These are phyloP conservation scores for Candida dajiaensis DNA, from an alignment of 805 yeast species.

Conservation along the genomic window DNA sequence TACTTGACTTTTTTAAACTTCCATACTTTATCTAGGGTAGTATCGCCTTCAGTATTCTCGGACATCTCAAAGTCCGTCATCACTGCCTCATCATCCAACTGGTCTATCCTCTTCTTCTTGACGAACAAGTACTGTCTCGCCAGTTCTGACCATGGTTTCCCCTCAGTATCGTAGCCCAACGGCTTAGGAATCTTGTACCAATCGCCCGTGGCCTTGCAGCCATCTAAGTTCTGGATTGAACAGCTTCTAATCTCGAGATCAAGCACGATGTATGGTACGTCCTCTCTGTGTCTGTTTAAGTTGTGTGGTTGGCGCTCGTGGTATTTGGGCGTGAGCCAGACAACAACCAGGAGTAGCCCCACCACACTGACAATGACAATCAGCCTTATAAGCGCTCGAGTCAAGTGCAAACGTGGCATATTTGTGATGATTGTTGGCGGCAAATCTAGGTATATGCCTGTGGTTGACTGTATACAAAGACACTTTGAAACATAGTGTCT, in stretches of 20 bases:
- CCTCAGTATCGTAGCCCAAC: conserved; percentile 4
- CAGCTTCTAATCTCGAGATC: conserved; percentile 5
- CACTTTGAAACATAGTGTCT: too few species aligned
- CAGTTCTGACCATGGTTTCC: conserved; percentile 5
- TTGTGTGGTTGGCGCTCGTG: background rate
- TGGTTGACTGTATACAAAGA: too few species aligned
- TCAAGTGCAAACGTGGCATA: background rate
- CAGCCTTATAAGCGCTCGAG: background rate
- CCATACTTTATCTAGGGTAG: conserved; percentile 17
- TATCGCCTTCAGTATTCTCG: conserved; percentile 3
- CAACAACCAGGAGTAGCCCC: background rate
- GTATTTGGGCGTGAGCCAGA: background rate
- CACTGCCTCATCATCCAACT: conserved; percentile 3
- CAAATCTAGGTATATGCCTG: too few species aligned
- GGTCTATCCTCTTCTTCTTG: conserved; percentile 1
- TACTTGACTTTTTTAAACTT: conserved; percentile 49
- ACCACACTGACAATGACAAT: background rate
- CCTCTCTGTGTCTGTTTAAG: too few species aligned
- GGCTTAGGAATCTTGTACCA: conserved; percentile 13
- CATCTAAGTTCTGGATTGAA: conserved; percentile 1
- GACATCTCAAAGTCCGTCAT: background rate
- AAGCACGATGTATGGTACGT: background rate
- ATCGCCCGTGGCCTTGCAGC: conserved; percentile 3
- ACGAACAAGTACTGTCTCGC: conserved; percentile 9
- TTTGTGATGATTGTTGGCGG: background rate